Percentiles rank a stretch among this genome's conserved stretches.
phyloP scores from a whole-genome alignment of 2,329 filamentous ascomycete species.

The Pseudomassariella vexata region DNA sequence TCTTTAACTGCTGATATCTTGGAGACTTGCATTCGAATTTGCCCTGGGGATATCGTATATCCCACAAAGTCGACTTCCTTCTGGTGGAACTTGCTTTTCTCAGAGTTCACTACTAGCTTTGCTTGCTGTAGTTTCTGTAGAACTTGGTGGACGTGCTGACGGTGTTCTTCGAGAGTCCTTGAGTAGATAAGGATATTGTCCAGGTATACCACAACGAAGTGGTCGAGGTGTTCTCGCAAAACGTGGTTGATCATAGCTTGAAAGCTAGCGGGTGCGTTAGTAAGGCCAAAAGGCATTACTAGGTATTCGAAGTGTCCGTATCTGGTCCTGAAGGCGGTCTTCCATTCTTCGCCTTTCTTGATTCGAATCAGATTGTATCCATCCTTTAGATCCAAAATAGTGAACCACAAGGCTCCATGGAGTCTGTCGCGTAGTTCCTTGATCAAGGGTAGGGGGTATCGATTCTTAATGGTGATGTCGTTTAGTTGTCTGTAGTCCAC shows the following conservation, averaged over 20 bases:
- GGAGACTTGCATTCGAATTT: slow-evolving; percentile 18
- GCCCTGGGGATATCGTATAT: slow-evolving; percentile 18
- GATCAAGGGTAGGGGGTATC: slow-evolving; percentile 16
- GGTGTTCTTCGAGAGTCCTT: slow-evolving; percentile 16
- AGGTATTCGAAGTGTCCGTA: slow-evolving; percentile 22
- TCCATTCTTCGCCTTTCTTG: slow-evolving; percentile 21
- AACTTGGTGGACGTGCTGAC: slow-evolving; percentile 17
- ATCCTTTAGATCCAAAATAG: slow-evolving; percentile 8
- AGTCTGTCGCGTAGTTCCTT: slow-evolving; percentile 12
- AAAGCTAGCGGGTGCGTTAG: slow-evolving; percentile 10
- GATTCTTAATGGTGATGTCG: slow-evolving; percentile 16
- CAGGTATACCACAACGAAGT: slow-evolving; percentile 10
- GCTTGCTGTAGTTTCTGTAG: slow-evolving; percentile 1
- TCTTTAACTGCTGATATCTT: slow-evolving; percentile 19
- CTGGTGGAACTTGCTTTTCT: slow-evolving; percentile 24
- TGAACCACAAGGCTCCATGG: slow-evolving; percentile 8
- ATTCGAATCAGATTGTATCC: slow-evolving; percentile 15
- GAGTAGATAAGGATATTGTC: slow-evolving; percentile 20
- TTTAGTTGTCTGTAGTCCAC: slow-evolving; percentile 20
- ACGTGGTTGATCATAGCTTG: slow-evolving; percentile 9
- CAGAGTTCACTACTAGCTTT: slow-evolving; percentile 10
- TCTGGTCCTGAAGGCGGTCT: slow-evolving; percentile 20
- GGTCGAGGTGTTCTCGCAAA: slow-evolving; percentile 5
- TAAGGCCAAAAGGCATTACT: slow-evolving; percentile 23
- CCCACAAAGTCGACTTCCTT: slow-evolving; percentile 21